A percentile compares a stretch with the other conserved stretches of the same genome.
Evolutionary conservation across 768 basidiomycete genomes (phyloP).

Genomic region (Rhizopogon vulgaris): DNA sequence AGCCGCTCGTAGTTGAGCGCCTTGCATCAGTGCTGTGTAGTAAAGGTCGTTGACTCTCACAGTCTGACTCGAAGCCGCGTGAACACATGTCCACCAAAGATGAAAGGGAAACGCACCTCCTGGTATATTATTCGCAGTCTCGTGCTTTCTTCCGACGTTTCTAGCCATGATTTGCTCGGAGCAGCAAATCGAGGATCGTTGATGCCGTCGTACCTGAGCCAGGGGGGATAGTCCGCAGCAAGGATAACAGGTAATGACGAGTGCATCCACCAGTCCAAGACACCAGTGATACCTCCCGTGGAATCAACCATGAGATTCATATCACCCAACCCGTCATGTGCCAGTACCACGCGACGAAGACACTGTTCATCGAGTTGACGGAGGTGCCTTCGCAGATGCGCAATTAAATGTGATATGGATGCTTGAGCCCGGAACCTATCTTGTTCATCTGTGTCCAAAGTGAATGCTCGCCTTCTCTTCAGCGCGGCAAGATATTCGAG

Average conservation of each 20-base stretch:
- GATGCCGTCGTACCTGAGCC: conserved; percentile 17
- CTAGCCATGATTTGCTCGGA: conserved; percentile 2
- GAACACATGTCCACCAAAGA: not conserved
- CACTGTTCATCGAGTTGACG: not conserved
- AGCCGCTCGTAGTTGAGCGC: conserved; percentile 4
- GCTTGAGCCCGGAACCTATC: conserved; percentile 3
- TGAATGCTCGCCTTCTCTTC: conserved; percentile 1
- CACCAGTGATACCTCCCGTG: conserved; percentile 9
- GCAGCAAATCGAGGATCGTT: conserved; percentile 10
- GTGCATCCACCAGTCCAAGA: conserved; percentile 20
- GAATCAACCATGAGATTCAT: conserved; percentile 11
- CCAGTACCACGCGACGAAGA: conserved; percentile 10
- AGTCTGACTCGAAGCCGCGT: not conserved
- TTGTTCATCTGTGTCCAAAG: conserved; percentile 1
- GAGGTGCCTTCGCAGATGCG: not conserved
- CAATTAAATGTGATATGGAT: conserved; percentile 2
- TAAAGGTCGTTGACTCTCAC: not conserved
- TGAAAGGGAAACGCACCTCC: not conserved
- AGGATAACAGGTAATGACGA: conserved; percentile 13
- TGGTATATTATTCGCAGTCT: not conserved
- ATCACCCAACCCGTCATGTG: conserved; percentile 11
- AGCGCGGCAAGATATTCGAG: not conserved
- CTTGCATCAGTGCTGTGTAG: conserved; percentile 4
- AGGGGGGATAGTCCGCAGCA: conserved; percentile 17
- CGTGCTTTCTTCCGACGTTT: conserved; percentile 3